Evolutionary conservation across 1,284 basidiomycete species (phyloP).

Genomic region (Apiotrichum domesticum): DNA sequence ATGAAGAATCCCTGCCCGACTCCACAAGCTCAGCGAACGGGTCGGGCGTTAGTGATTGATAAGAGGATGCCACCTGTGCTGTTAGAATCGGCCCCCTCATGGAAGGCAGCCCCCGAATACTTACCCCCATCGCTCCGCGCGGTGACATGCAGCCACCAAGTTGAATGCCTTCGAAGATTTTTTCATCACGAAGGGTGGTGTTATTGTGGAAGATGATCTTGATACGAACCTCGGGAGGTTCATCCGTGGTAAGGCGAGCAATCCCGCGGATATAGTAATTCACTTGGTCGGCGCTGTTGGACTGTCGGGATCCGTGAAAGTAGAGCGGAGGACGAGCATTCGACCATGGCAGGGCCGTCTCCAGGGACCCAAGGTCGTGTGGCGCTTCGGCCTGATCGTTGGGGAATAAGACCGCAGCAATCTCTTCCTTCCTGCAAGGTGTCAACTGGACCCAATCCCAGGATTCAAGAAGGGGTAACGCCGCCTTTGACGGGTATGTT

Average conservation of each 20-base stretch:
- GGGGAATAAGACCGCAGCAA: neutral
- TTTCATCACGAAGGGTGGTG: slow-evolving; percentile 25
- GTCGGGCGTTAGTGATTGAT: too few species aligned
- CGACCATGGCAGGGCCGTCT: slow-evolving; percentile 25
- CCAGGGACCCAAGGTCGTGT: neutral
- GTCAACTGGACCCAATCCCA: neutral
- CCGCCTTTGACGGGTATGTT: neutral
- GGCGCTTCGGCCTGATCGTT: too few species aligned
- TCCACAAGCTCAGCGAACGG: too few species aligned
- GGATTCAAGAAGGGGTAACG: neutral
- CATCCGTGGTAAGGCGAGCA: slow-evolving; percentile 38
- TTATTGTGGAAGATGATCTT: slow-evolving; percentile 38
- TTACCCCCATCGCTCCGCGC: slow-evolving; percentile 40
- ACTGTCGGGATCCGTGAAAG: slow-evolving; percentile 26
- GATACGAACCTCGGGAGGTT: slow-evolving; percentile 40
- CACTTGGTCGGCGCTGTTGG: neutral
- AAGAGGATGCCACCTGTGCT: too few species aligned
- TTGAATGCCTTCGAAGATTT: slow-evolving; percentile 27
- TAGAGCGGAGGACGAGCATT: slow-evolving; percentile 30
- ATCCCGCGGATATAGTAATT: slow-evolving; percentile 7
- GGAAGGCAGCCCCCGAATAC: neutral
- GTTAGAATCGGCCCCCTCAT: too few species aligned
- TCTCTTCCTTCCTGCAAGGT: neutral
- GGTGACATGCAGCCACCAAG: slow-evolving; percentile 31
- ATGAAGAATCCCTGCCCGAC: too few species aligned